Conservation (phyloP, 2,329 filamentous ascomycete genomes). For the Fusarium sp. region DNA sequence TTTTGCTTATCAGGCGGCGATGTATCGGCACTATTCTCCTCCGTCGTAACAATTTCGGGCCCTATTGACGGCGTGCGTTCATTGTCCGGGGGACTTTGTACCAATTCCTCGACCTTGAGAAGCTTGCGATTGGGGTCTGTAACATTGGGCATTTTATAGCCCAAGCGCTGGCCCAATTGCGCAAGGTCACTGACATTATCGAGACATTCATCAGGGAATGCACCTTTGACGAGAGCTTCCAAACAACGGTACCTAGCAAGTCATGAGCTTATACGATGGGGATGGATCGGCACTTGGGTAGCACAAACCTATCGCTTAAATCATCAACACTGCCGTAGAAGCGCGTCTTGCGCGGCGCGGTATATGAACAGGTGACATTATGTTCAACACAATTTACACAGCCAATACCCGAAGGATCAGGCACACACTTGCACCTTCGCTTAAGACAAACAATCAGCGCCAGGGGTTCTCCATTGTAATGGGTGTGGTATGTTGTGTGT, state of each 20-base stretch:
- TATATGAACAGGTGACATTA: constrained; percentile 49
- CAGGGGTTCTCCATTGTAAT: neutral
- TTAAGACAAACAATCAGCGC: constrained; percentile 18
- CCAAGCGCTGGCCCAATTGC: constrained; percentile 46
- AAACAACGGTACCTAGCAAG: constrained; percentile 49
- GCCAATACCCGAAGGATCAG: constrained; percentile 43
- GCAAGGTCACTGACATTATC: constrained; percentile 47
- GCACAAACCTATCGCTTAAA: constrained; percentile 50
- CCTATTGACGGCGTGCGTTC: neutral
- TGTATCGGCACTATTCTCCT: neutral
- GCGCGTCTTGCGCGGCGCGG: constrained; percentile 50
- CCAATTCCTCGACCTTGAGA: constrained; percentile 33
- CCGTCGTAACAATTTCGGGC: constrained; percentile 1
- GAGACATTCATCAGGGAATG: constrained; percentile 49
- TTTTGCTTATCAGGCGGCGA: constrained; percentile 24
- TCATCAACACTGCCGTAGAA: constrained; percentile 54
- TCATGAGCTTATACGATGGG: neutral
- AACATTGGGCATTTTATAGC: constrained; percentile 51
- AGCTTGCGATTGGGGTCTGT: constrained; percentile 25
- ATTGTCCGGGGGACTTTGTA: constrained; percentile 1
- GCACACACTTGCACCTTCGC: constrained; percentile 52
- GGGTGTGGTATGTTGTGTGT: neutral
- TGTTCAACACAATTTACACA: constrained; percentile 51
- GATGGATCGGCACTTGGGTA: neutral
- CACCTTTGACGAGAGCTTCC: constrained; percentile 51